Percentiles rank a stretch among this genome's conserved stretches.
Conservation (phyloP, 176 grass and related monocot genomes). For the Oryza punctata region DNA sequence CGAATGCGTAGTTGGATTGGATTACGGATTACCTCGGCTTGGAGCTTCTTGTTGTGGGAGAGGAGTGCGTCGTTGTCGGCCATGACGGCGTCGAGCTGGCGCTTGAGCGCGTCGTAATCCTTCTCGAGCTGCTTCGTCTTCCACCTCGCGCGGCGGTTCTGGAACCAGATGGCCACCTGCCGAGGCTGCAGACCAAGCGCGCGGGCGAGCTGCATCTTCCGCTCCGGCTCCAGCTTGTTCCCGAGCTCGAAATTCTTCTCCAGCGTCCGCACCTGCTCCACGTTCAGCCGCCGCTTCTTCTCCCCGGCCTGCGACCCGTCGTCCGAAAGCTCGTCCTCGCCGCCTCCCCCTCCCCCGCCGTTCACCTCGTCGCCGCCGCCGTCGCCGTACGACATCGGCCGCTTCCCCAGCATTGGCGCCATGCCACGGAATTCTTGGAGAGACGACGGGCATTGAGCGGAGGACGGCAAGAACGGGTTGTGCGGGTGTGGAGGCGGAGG, state of each 20-base stretch:
- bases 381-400: constrained; percentile 56
- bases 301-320: constrained; percentile 83
- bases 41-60: constrained; percentile 92
- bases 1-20: neutral
- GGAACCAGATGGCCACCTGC: constrained; percentile 96
- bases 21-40: constrained; percentile 59
- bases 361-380: constrained; percentile 40
- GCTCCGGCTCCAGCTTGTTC: constrained; percentile 90
- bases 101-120: constrained; percentile 80
- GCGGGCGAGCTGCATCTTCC: constrained; percentile 79
- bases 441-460: constrained; percentile 58
- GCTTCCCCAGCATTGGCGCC: constrained; percentile 78
- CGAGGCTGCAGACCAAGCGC: constrained; percentile 77
- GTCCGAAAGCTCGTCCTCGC: constrained; percentile 86
- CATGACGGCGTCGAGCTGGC: constrained; percentile 78
- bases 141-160: constrained; percentile 87
- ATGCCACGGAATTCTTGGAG: constrained; percentile 82
- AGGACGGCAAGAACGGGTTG: constrained; percentile 57
- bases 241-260: constrained; percentile 97
- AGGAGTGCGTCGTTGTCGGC: constrained; percentile 77
- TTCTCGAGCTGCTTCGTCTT: constrained; percentile 96
- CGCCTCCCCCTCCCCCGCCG: neutral
- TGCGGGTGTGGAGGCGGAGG: constrained; percentile 26
- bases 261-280: constrained; percentile 93
- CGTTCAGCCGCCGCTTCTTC: constrained; percentile 95